phyloP scores from a whole-genome alignment of 208 protist species.

The Kentomonas sorsogonicus region DNA sequence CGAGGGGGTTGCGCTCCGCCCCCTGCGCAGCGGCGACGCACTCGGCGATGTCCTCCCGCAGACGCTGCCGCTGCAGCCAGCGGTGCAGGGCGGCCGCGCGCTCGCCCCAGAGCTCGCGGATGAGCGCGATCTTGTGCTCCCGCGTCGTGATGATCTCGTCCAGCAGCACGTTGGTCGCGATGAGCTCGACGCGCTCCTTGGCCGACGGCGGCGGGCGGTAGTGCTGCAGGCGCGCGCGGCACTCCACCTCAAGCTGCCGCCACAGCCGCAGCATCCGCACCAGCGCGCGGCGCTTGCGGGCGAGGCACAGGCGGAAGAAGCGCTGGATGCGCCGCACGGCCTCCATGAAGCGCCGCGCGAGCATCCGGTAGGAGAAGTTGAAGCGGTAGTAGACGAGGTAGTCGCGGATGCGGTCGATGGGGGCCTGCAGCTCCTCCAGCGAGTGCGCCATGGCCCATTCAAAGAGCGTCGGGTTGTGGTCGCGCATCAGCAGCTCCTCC shows the following conservation, averaged over 20 bases:
- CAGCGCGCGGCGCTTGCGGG: conserved; percentile 48
- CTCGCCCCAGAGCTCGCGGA: conserved; percentile 46
- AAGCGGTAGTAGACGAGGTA: conserved; percentile 26
- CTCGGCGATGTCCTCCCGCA: not conserved
- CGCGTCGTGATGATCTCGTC: conserved; percentile 74
- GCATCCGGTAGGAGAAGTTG: conserved; percentile 11
- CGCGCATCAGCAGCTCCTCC: conserved; percentile 14
- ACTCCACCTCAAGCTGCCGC: conserved; percentile 58
- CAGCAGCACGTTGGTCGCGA: conserved; percentile 71
- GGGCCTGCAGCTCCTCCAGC: conserved; percentile 11
- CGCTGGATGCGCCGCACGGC: conserved; percentile 50
- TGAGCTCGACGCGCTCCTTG: conserved; percentile 46
- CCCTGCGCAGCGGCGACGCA: not conserved
- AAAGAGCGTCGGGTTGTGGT: conserved; percentile 39
- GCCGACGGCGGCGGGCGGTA: conserved; percentile 37
- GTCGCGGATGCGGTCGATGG: conserved; percentile 14
- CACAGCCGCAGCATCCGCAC: conserved; percentile 57
- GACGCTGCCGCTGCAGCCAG: too few relatives aligned
- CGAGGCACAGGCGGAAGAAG: conserved; percentile 62
- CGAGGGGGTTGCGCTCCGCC: not conserved
- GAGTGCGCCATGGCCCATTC: conserved; percentile 27
- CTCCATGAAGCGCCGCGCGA: conserved; percentile 19
- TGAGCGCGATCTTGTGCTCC: conserved; percentile 56
- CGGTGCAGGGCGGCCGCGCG: too few relatives aligned
- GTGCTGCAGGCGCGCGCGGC: conserved; percentile 52